Evolutionary conservation across 2,329 filamentous ascomycete genomes (phyloP), one percentile per base, ranked within the genome.

Genomic region (Nakataea oryzae): DNA sequence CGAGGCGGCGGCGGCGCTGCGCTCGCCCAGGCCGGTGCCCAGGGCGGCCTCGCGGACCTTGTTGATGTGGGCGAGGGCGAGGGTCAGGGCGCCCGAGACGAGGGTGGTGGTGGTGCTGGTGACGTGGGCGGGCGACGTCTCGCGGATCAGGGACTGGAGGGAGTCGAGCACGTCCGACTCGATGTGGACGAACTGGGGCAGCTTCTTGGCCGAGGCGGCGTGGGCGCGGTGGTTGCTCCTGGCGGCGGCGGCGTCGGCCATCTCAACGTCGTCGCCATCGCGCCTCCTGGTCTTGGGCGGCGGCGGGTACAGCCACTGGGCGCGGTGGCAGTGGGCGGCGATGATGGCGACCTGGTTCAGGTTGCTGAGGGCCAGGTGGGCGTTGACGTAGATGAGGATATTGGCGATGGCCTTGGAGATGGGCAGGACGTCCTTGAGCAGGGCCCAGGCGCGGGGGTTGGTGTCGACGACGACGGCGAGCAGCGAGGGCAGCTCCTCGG

Each of bases 361-460:
- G 74, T 95, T 93, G 75, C 93, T 96, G 72, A 93, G 93, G 67
- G 95, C 92, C 34, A 99, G 83, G 72, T 99, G 96, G 62, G 93
- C 91, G 74, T 99, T 97, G 77, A 97, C 87, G 77, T 97, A 97
- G 78, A 99, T 88, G 70, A 97, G 87, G 66, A 97, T 84, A 75
- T 93, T 86, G 65, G 93, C 91, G 64, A 99, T 81, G 64, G 91
- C 91, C 70, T 89, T 88, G 59, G 90, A 90, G 64, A 99, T 84
- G 30, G 93, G 86, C 9, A 97, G 86, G 34, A 84, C 84, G 62
- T 85, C 76, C 64, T 87, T 81, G 57, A 97, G 84, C 64, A 90
- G 81, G 8, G 90, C 86, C 95, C 95, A 79, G 69, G 95, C 93
- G 69, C 93, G 89, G 2, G 95, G 95, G 73, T 99, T 99, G 29